These are phyloP conservation scores for Ustilago shanxiensis DNA, from an alignment of 1,284 basidiomycete genomes.

Conservation along the genomic window DNA sequence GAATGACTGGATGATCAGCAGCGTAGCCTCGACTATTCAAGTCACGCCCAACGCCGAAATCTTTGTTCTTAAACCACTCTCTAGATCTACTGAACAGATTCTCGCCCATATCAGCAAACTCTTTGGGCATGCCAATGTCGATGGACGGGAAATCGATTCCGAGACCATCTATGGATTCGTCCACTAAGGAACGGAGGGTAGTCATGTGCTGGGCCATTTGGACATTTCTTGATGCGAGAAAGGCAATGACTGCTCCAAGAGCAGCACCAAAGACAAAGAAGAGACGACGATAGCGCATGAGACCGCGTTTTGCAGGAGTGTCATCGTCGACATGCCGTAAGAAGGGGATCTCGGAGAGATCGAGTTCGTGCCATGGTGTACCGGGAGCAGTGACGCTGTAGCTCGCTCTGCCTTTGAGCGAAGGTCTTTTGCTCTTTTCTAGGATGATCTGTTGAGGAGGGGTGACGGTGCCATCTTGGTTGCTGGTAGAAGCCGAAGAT, in stretches of 20 bases:
- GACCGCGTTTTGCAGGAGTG: constrained; percentile 34
- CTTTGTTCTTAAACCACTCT: constrained; percentile 65
- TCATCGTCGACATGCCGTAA: constrained; percentile 41
- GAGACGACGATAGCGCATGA: constrained; percentile 59
- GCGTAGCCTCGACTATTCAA: constrained; percentile 49
- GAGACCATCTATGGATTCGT: constrained; percentile 59
- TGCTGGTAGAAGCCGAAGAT: not conserved
- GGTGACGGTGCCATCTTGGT: constrained; percentile 29
- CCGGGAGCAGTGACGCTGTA: constrained; percentile 59
- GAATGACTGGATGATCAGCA: constrained; percentile 67
- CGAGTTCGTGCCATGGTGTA: constrained; percentile 65
- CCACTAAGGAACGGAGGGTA: constrained; percentile 49
- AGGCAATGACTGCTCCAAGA: constrained; percentile 56
- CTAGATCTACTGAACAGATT: constrained; percentile 57
- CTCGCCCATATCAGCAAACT: constrained; percentile 64
- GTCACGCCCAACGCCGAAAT: constrained; percentile 63
- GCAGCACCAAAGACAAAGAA: constrained; percentile 59
- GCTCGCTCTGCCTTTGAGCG: constrained; percentile 36
- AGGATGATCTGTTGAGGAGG: constrained; percentile 55
- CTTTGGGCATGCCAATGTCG: constrained; percentile 62
- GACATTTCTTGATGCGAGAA: constrained; percentile 46
- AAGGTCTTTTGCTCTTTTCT: constrained; percentile 37
- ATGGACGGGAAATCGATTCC: constrained; percentile 56
- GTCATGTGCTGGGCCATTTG: constrained; percentile 59
- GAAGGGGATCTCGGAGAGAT: constrained; percentile 61